These are phyloP conservation scores for Bipolaris cookei DNA, from an alignment of 2,329 filamentous ascomycete genomes.

Conservation along the genomic window DNA sequence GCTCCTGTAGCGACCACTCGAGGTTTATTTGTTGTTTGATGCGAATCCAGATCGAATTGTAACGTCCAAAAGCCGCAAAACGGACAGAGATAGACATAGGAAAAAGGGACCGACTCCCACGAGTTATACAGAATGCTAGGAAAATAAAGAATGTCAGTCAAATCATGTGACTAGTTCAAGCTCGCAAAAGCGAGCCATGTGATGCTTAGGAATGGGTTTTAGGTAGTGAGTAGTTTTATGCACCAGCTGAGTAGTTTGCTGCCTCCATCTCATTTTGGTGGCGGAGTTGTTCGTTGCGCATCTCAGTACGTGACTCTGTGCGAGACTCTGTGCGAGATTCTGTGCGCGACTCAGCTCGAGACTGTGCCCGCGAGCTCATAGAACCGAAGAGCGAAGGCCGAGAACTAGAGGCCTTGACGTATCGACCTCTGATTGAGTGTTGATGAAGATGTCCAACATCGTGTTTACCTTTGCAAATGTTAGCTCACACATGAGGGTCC, in stretches of 20 bases:
- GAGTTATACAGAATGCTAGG: slow-evolving; percentile 31
- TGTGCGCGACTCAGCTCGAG: slow-evolving; percentile 31
- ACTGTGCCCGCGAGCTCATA: slow-evolving; percentile 45
- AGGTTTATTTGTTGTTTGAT: slow-evolving; percentile 26
- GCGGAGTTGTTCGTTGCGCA: slow-evolving; percentile 33
- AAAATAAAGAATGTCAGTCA: slow-evolving; percentile 43
- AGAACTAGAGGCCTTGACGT: slow-evolving; percentile 32
- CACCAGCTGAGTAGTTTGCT: slow-evolving; percentile 36
- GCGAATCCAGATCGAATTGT: slow-evolving; percentile 36
- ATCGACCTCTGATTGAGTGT: slow-evolving; percentile 42
- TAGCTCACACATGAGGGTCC: slow-evolving; percentile 18
- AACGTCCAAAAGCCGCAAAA: slow-evolving; percentile 35
- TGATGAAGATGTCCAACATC: slow-evolving; percentile 56
- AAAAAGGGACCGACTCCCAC: slow-evolving; percentile 30
- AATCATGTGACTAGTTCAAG: slow-evolving; percentile 30
- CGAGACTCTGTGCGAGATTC: slow-evolving; percentile 27
- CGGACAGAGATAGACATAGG: slow-evolving; percentile 43
- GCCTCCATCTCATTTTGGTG: slow-evolving; percentile 37
- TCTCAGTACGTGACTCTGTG: slow-evolving; percentile 33
- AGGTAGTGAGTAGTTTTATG: slow-evolving; percentile 23
- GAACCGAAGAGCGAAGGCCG: slow-evolving; percentile 42
- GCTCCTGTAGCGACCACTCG: slow-evolving; percentile 20
- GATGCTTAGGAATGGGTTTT: slow-evolving; percentile 16
- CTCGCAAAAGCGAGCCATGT: slow-evolving; percentile 8
- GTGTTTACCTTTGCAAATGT: slow-evolving; percentile 52